Base-by-base conservation (phyloP, 116 monocot genomes). In the Posidonia oceanica region DNA sequence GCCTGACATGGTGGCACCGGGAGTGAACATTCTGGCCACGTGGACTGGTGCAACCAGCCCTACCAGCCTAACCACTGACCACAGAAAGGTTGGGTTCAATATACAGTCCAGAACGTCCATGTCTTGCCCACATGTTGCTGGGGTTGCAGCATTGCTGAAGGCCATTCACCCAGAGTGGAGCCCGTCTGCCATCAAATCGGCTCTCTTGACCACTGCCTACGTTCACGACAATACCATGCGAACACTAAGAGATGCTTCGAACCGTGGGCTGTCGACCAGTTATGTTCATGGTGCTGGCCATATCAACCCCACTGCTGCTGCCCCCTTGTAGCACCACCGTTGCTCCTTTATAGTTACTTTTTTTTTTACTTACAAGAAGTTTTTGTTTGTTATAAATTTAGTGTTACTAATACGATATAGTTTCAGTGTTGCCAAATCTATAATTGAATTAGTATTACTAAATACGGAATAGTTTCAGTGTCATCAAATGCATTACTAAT, bases 141-240 rank as follows among this genome's bases (percentile, higher is more conserved):
- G 95, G 0, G 77, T 95, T 4, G 91, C 86, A 75, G 72, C n/a
- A n/a, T n/a, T n/a, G n/a, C n/a, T n/a, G n/a, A n/a, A n/a, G n/a
- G n/a, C n/a, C n/a, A n/a, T n/a, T 21, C 95, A 95, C 66, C 91
- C 91, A 1, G 83, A 86, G 5, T 95, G 95, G 95, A 86, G 81
- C 63, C 91, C 95, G 0, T 76, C 91, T 4, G 86, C 86, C 18
- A 80, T 95, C 36, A 91, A 91, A 39, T 91, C 91, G 0, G 91
- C 95, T 3, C 71, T 95, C 39, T 91, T 95, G 91, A 95, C 95
- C 40, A 95, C 95, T 18, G 91, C 91, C 21, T 86, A 90, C 75
- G 80, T 88, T 14, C 73, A 83, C 23, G 91, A 95, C 76, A 91
- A 95, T 86, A 83, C 78, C 5, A 61, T 64, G 69, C 64, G 61